phyloP scores from a whole-genome alignment of 202 grass and related monocot genomes.

The Miscanthus sacchariflorus region DNA sequence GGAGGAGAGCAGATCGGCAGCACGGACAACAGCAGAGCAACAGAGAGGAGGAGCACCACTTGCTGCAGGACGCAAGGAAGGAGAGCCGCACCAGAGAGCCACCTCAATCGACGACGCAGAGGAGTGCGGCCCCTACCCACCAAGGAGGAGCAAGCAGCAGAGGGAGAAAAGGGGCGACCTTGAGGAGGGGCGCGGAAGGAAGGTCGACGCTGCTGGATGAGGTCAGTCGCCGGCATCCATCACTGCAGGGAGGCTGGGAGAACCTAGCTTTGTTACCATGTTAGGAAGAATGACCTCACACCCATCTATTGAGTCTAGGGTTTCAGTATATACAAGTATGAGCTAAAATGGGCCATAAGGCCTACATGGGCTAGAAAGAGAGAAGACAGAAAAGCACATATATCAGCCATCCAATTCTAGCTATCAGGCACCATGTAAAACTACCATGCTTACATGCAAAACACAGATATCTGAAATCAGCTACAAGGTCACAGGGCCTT shows the following conservation, averaged over 20 bases:
- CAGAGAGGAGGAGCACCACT: neutral
- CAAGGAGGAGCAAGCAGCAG: neutral
- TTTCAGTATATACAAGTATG: too few relatives aligned
- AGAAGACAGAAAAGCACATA: too few relatives aligned
- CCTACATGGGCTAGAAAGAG: too few relatives aligned
- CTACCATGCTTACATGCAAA: too few relatives aligned
- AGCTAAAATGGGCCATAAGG: too few relatives aligned
- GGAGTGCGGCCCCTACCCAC: neutral
- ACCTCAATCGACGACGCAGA: neutral
- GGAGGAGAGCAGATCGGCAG: neutral
- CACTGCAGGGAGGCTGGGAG: neutral
- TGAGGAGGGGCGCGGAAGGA: neutral
- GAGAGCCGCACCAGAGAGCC: neutral
- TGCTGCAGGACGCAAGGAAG: neutral
- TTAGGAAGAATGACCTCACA: neutral
- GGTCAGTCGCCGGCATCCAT: neutral
- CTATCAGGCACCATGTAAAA: too few relatives aligned
- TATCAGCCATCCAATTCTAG: too few relatives aligned
- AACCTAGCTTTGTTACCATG: neutral
- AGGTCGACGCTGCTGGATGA: neutral
- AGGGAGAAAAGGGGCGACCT: neutral
- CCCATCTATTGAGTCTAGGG: too few relatives aligned
- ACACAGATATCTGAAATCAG: too few relatives aligned
- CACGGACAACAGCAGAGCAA: neutral
- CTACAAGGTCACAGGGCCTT: too few relatives aligned